Evolutionary conservation across 2,329 filamentous ascomycete genomes (phyloP).

Genomic region (Penicillium sp.): DNA sequence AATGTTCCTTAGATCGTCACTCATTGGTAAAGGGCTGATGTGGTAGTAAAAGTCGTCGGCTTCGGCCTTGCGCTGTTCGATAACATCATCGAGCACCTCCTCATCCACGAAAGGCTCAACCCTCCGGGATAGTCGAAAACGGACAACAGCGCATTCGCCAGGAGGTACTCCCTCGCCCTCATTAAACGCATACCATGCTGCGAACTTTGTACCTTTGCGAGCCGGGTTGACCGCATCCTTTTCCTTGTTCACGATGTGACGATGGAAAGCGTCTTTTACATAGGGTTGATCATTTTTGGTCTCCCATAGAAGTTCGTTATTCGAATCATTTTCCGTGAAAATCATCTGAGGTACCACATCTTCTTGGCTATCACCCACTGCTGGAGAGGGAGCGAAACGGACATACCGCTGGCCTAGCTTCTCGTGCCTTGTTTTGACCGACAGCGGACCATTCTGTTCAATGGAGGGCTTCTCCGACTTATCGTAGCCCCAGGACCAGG

Average conservation of each 20-base stretch:
- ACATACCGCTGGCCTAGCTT: conserved; percentile 83
- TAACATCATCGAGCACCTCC: conserved; percentile 87
- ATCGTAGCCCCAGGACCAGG: conserved; percentile 92
- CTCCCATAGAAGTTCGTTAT: conserved; percentile 76
- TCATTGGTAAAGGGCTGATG: conserved; percentile 90
- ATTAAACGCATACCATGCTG: conserved; percentile 90
- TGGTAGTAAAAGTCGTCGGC: conserved; percentile 96
- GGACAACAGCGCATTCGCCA: conserved; percentile 92
- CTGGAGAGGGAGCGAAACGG: conserved; percentile 86
- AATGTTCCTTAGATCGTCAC: conserved; percentile 91
- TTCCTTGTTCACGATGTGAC: conserved; percentile 81
- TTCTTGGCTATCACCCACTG: conserved; percentile 75
- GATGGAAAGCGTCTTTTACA: conserved; percentile 95
- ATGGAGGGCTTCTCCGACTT: conserved; percentile 79
- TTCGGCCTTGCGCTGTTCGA: conserved; percentile 84
- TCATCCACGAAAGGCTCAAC: conserved; percentile 83
- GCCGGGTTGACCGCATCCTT: conserved; percentile 81
- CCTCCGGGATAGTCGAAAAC: conserved; percentile 82
- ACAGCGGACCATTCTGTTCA: conserved; percentile 65
- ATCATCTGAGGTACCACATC: conserved; percentile 85
- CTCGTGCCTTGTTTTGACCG: conserved; percentile 77
- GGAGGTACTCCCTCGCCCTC: conserved; percentile 85
- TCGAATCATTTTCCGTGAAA: conserved; percentile 96
- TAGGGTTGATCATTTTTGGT: conserved; percentile 80
- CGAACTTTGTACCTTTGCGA: conserved; percentile 81